Evolutionary conservation across 805 yeast genomes (phyloP), one percentile per base, ranked within the genome.

Genomic region (Novakomyces olei): DNA sequence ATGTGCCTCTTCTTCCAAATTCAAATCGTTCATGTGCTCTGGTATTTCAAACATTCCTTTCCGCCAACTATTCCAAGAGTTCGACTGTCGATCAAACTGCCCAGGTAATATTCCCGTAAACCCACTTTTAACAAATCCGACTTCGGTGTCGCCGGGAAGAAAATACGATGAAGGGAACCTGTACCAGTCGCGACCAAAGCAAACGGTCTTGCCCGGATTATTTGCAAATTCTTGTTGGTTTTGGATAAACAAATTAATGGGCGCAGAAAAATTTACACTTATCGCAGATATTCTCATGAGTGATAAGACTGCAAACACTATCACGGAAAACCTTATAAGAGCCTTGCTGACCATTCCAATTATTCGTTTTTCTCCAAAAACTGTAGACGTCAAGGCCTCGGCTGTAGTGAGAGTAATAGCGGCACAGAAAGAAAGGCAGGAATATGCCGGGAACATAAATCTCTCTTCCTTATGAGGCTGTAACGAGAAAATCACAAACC

Each of bases 381-480:
- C n/a, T n/a, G n/a, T 8, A 19, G 30, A 14, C 23, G 23, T 12
- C 9, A 15, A 9, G 12, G 12, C 23, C 17, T 38, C 9, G 2
- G 27, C 7, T 17, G 34, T 25, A 7, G 46, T 50, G 5, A 54
- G 44, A 3, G 65, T 54, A 3, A 74, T 42, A 0, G 85, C 66
- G 3, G 79, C 81, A 29, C 69, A 60, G 15, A 77, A 41, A 3
- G 67, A 53, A 15, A 85, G 58, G 33, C 74, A 57, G 8, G 81
- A 74, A 47, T 83, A 85, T 0, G 78, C 61, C 10, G 92, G 92
- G 44, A 80, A 85, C 41, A 85, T 49, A 48, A 85, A 85, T 38
- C 95, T 60, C 50, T 85, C 96, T 48, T 83, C 95, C 49, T 83
- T 83, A 49, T 83, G 95, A 3, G 93, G 88, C 45, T 81, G 94